Conservation (phyloP, 1,284 basidiomycete species). For the Amylostereum chailletii region DNA sequence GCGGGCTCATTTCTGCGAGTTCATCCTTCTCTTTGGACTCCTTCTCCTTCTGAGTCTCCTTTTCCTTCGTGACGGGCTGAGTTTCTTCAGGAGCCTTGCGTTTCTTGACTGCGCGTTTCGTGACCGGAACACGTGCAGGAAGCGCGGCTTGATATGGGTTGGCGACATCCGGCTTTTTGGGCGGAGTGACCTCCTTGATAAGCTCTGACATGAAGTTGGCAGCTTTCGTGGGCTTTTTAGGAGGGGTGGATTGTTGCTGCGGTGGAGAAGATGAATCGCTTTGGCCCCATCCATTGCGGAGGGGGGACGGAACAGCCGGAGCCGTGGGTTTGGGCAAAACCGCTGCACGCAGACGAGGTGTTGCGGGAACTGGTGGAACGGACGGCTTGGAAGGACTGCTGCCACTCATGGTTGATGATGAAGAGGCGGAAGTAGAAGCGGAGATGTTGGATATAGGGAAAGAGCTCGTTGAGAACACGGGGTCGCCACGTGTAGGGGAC, state of each 20-base stretch:
- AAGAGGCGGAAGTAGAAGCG: too few species aligned
- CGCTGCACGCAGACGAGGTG: constrained; percentile 27
- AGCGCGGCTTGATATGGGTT: constrained; percentile 66
- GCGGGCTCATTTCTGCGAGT: constrained; percentile 36
- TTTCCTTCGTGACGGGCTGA: constrained; percentile 18
- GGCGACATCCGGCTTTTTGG: constrained; percentile 51
- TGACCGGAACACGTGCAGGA: constrained; percentile 35
- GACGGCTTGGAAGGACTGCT: neutral
- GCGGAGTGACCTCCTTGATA: constrained; percentile 57
- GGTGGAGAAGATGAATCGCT: constrained; percentile 33
- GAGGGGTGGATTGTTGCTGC: constrained; percentile 17
- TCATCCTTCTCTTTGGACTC: constrained; percentile 22
- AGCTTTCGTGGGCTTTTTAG: constrained; percentile 37
- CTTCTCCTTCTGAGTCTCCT: constrained; percentile 16
- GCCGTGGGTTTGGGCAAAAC: constrained; percentile 39
- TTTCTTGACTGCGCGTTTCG: constrained; percentile 24
- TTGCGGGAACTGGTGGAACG: constrained; percentile 12
- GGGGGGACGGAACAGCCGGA: constrained; percentile 57
- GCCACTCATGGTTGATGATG: too few species aligned
- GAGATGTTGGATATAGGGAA: constrained; percentile 6
- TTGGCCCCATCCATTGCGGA: constrained; percentile 56
- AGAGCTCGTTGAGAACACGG: constrained; percentile 4
- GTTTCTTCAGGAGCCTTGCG: constrained; percentile 14
- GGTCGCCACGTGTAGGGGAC: constrained; percentile 7
- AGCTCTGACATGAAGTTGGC: constrained; percentile 58